Evolutionary conservation across 371 early-diverging fungal species (phyloP).

Genomic region (Mortierella sp.): DNA sequence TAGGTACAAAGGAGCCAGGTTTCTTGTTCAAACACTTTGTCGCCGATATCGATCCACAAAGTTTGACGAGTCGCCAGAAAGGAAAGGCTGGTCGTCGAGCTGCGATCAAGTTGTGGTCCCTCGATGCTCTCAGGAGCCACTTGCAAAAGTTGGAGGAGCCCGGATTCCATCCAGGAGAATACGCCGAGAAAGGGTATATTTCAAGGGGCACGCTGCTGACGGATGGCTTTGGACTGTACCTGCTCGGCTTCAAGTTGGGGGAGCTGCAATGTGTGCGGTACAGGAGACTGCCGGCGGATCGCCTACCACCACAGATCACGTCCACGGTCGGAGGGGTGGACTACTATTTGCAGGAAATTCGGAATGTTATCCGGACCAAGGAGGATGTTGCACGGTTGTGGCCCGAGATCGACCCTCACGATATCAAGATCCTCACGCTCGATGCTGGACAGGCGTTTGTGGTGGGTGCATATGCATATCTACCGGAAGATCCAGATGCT

Average conservation of each 20-base stretch:
- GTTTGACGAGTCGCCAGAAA: conserved; percentile 12
- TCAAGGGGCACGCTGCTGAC: conserved; percentile 19
- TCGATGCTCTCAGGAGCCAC: neutral
- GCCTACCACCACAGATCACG: conserved; percentile 12
- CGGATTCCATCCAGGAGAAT: neutral
- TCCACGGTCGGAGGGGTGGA: conserved; percentile 6
- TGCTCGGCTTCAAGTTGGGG: conserved; percentile 18
- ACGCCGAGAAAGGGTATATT: neutral
- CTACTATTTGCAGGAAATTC: conserved; percentile 21
- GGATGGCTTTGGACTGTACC: conserved; percentile 16
- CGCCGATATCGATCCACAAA: conserved; percentile 8
- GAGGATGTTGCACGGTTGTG: conserved; percentile 6
- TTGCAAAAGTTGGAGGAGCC: conserved; percentile 7
- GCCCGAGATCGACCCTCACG: no score
- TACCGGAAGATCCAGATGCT: no score
- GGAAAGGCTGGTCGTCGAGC: conserved; percentile 8
- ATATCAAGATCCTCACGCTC: no score
- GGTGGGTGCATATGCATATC: no score
- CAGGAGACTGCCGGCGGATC: conserved; percentile 11
- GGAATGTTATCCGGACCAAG: conserved; percentile 8
- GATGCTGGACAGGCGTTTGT: no score
- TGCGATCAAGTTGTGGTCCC: conserved; percentile 1
- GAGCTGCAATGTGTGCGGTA: conserved; percentile 16
- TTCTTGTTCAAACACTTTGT: conserved; percentile 17
- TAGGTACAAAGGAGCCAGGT: conserved; percentile 5